Percentiles rank a stretch among this genome's conserved stretches.
Conservation (phyloP, 2,329 filamentous ascomycete species). For the Colletotrichum brevisporum region DNA sequence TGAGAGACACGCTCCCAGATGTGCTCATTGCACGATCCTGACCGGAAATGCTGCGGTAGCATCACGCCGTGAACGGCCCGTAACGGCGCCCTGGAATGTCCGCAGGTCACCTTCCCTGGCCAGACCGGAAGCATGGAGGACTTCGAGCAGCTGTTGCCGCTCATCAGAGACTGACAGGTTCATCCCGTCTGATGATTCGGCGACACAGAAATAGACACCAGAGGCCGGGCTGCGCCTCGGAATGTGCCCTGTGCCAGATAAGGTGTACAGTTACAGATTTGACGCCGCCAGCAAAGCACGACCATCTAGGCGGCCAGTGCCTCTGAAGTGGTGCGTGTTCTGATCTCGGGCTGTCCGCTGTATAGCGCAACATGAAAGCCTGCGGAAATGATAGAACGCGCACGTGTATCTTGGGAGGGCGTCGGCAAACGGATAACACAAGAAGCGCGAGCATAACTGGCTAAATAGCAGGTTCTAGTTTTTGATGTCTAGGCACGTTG, state of each 20-base stretch:
- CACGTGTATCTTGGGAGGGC: neutral
- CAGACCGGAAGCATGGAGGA: neutral
- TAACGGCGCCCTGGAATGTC: neutral
- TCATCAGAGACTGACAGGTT: constrained; percentile 9
- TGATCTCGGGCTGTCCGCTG: constrained; percentile 27
- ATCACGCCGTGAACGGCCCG: neutral
- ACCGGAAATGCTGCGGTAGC: neutral
- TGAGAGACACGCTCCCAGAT: too few relatives aligned
- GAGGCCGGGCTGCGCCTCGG: constrained; percentile 1
- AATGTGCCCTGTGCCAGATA: constrained; percentile 17
- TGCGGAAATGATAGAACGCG: neutral
- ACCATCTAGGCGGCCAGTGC: constrained; percentile 26
- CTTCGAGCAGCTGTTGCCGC: neutral
- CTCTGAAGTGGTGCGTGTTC: constrained; percentile 14
- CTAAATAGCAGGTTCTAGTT: neutral
- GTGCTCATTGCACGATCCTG: too few relatives aligned
- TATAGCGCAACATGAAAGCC: neutral
- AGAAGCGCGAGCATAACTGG: neutral
- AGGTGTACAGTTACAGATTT: constrained; percentile 25
- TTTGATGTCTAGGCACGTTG: neutral
- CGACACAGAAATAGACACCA: constrained; percentile 4
- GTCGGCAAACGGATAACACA: neutral
- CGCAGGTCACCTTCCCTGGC: neutral
- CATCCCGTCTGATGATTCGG: constrained; percentile 11
- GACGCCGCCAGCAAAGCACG: constrained; percentile 27